Base-by-base conservation (phyloP, 2,329 filamentous ascomycete species). In the Talaromyces piceae region DNA sequence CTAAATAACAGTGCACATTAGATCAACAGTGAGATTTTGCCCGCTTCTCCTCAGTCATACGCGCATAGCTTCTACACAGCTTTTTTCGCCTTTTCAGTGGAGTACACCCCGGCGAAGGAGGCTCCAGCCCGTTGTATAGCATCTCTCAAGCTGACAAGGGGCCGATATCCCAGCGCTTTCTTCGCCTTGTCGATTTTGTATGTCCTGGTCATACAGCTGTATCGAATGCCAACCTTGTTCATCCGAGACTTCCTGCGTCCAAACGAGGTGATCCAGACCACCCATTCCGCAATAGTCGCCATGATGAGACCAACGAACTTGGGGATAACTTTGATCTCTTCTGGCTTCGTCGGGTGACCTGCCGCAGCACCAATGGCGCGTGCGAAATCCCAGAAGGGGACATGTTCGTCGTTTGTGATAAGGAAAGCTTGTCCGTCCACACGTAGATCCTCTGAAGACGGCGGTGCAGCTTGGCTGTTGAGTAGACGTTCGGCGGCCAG, bases 401-500 rank as follows among this genome's bases (percentile, higher is more conserved):
- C 26, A 13, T 27, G 48, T 28, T 50, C 48, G 3, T 33, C 48
- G 37, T 50, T 50, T 11, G 48, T 50, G 31, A 50, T 45, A 9
- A 50, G 22, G 39, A 50, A 50, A 6, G n/a, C 48, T 20, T 44
- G 18, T 26, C 46, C 46, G n/a, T 4, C 46, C 25, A 48, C 46
- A 23, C 46, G 27, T 22, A 43, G 9, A 43, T 43, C 39, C 46
- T 20, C 28, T 22, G 30, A 23, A 23, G 27, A 5, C 11, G 22
- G 46, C 43, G 46, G 46, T 5, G 28, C 30, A 13, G 30, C 26
- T 3, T 59, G 53, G n/a, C 57, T 51, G 8, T 57, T 52, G 2
- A 66, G 45, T 3, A 67, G 63, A 6, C 59, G 60, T 5, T 54
- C 28, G 2, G 64, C 63, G 23, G 64, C 59, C 12, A 67, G 57